phyloP scores from a whole-genome alignment of 2,329 filamentous ascomycete genomes.

The Coniosporium tulheliwenetii region DNA sequence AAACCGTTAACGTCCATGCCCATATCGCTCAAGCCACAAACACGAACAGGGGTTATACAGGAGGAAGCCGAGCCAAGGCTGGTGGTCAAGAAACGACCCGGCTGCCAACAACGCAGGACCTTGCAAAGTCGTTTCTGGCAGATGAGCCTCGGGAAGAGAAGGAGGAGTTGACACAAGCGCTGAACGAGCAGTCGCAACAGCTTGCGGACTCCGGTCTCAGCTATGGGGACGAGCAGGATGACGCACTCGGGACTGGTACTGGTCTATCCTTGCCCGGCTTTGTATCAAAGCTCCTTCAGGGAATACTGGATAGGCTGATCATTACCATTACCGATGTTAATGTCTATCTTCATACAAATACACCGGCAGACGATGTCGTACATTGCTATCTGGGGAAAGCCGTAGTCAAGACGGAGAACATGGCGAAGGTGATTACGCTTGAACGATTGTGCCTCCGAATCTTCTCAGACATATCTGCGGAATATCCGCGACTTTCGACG shows the following conservation, averaged over 20 bases:
- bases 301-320: conserved; percentile 56
- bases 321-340: conserved; percentile 49
- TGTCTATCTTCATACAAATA: conserved; percentile 45
- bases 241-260: conserved; percentile 51
- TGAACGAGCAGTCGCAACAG: conserved; percentile 47
- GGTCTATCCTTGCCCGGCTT: conserved; percentile 54
- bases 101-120: conserved; percentile 53
- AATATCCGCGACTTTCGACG: too few relatives aligned
- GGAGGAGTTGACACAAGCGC: conserved; percentile 50
- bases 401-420: too few relatives aligned
- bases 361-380: conserved; percentile 15
- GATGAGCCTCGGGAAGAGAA: conserved; percentile 52
- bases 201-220: conserved; percentile 46
- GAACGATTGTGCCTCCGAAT: too few relatives aligned
- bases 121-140: conserved; percentile 66
- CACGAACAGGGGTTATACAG: too few relatives aligned
- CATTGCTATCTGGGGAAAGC: too few relatives aligned
- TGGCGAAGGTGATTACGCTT: too few relatives aligned
- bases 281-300: conserved; percentile 56
- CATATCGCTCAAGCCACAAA: too few relatives aligned
- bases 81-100: too few relatives aligned
- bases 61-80: too few relatives aligned
- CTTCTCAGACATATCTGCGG: too few relatives aligned
- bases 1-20: conserved; percentile 16
- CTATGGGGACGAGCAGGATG: conserved; percentile 49